Percentiles rank a stretch among this genome's conserved stretches.
Conservation (phyloP, 805 yeast genomes). For the Saturnispora dispora region DNA sequence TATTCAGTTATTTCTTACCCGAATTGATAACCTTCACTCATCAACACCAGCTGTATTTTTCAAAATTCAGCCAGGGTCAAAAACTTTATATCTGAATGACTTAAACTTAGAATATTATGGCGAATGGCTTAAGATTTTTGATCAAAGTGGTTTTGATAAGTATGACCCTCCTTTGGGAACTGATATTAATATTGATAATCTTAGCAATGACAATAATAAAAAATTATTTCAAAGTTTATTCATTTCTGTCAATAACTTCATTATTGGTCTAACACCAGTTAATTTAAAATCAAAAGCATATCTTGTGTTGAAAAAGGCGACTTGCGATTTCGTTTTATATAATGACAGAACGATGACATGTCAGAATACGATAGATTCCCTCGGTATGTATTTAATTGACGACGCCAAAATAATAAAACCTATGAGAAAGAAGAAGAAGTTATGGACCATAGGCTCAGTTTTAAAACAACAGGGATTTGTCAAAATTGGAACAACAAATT, state of each 20-base stretch:
- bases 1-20: slow-evolving; percentile 5
- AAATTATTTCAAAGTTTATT: slow-evolving; percentile 12
- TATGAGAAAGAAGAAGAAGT: slow-evolving; percentile 15
- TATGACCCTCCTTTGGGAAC: slow-evolving; percentile 10
- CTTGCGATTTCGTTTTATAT: slow-evolving; percentile 35
- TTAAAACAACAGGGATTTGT: slow-evolving; percentile 43
- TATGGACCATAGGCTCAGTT: slow-evolving; percentile 34
- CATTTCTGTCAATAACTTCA: slow-evolving; percentile 40
- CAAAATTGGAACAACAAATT: slow-evolving; percentile 39
- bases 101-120: slow-evolving; percentile 50
- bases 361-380: slow-evolving; percentile 36
- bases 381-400: slow-evolving; percentile 54
- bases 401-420: slow-evolving; percentile 35
- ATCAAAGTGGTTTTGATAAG: slow-evolving; percentile 12
- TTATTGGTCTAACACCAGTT: slow-evolving; percentile 57
- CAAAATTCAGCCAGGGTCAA: slow-evolving; percentile 18
- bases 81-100: slow-evolving; percentile 40
- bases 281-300: slow-evolving; percentile 45
- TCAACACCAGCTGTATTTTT: slow-evolving; percentile 12
- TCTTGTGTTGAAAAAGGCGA: slow-evolving; percentile 46
- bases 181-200: slow-evolving; percentile 9
- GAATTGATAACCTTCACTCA: slow-evolving; percentile 7
- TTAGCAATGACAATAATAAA: not conserved
- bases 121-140: slow-evolving; percentile 43
- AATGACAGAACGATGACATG: slow-evolving; percentile 16